Evolutionary conservation across 2,329 filamentous ascomycete genomes (phyloP).

Genomic region (Aschersonia sp.): DNA sequence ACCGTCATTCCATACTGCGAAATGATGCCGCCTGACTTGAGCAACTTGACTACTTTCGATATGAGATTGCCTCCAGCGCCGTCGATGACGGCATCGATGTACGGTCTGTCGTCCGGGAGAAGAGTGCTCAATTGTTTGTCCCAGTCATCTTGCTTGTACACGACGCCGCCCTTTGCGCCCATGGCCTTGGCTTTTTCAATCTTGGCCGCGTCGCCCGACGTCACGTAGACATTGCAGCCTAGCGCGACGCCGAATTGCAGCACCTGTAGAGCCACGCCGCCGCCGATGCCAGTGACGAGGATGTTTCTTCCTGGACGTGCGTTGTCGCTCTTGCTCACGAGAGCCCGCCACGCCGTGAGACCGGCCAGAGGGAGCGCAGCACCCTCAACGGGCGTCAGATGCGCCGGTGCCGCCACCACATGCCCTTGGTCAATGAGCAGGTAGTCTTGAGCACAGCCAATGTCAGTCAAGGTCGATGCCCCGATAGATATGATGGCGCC

Average conservation of each 20-base stretch:
- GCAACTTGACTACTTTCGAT: constrained; percentile 47
- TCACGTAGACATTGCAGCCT: constrained; percentile 71
- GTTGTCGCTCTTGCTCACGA: constrained; percentile 58
- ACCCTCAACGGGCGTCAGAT: constrained; percentile 59
- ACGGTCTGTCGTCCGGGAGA: constrained; percentile 51
- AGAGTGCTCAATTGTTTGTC: constrained; percentile 55
- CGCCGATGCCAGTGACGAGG: constrained; percentile 81
- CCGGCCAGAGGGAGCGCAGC: constrained; percentile 78
- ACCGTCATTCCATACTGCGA: constrained; percentile 85
- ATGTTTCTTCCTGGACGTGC: constrained; percentile 55
- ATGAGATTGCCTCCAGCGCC: constrained; percentile 80
- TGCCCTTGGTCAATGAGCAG: constrained; percentile 55
- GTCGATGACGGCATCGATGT: constrained; percentile 73
- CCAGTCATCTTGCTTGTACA: constrained; percentile 67
- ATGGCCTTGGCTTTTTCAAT: constrained; percentile 55
- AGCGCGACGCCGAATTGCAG: constrained; percentile 65
- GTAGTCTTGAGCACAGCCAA: constrained; percentile 64
- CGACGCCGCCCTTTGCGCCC: constrained; percentile 71
- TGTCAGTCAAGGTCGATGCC: constrained; percentile 42
- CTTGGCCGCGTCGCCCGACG: constrained; percentile 60
- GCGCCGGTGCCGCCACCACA: constrained; percentile 59
- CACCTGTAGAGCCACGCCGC: constrained; percentile 74
- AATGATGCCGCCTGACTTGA: constrained; percentile 76
- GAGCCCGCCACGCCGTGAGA: constrained; percentile 74
- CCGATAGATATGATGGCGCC: constrained; percentile 47